Evolutionary conservation across 805 yeast species (phyloP), one percentile per base, ranked within the genome.

Genomic region (Diddensiella transvaalensis): DNA sequence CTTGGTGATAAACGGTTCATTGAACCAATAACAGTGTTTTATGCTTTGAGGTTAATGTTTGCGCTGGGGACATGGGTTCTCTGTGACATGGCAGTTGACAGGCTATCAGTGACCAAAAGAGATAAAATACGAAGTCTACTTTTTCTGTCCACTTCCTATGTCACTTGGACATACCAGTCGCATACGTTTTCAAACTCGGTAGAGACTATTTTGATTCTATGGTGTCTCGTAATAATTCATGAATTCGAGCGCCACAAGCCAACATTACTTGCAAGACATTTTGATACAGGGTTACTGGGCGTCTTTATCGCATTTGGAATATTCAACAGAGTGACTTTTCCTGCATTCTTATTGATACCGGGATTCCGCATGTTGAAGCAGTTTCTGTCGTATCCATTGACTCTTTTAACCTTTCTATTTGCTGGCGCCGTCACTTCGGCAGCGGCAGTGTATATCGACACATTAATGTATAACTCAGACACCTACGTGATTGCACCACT

Each of bases 101-200:
- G 75, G 23, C 62, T 82, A 46, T 67, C 75, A 24, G 73, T 73
- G 3, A 71, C 76, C 8, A 76, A 74, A 49, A 76, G 74, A 39
- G 82, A 79, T 53, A 63, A 76, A 23, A 63, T 60, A 21, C 58
- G 64, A 46, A 57, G 69, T 13, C 45, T 72, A 42, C 58, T 74
- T 29, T 68, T 75, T 39, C 67, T 74, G n/a, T 67, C 72, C 26
- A 71, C 79, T 1, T 78, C 83, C 1, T 91, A 86, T 60, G 75
- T 88, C 26, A 82, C 95, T 0, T 73, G 87, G 70, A 79, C 83
- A 0, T 82, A 82, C 58, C 98, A 93, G 61, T 73, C 87, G 0
- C 97, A 89, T 61, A 81, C 95, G 0, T 86, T 93, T 58, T 86
- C 96, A n/a, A 93, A 93, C 62, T 78, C 89, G 19, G 60, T 87